Evolutionary conservation across 306 rosid species (phyloP), one percentile per base, ranked within the genome.

Genomic region (Luffa aegyptiaca): DNA sequence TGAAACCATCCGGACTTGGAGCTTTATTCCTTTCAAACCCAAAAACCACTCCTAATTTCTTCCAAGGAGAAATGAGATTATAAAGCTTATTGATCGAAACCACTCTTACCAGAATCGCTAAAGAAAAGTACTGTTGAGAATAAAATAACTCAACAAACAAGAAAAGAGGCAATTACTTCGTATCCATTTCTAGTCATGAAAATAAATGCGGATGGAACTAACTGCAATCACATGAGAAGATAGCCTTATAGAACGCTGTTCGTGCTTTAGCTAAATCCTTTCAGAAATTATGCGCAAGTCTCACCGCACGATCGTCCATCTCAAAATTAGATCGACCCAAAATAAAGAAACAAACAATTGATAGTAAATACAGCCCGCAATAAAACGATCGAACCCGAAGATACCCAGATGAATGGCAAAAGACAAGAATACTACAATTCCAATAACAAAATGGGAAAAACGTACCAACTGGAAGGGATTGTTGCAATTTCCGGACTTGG

Each of bases 401-500:
- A 61, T 20, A n/a, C 36, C 10, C 57, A 41, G 20, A 68, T 9
- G 59, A 71, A 42, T 44, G 35, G 21, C 63, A 70, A 55, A 18
- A 59, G 5, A 69, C 6, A 37, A 80, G 37, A 37, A 48, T 6
- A 37, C 2, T 0, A 20, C 35, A 75, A 68, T 71, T 18, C 6
- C 71, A 62, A 66, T n/a, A 42, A 42, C 21, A 68, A 37, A 39
- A 10, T 13, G 55, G 18, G 13, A 16, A 52, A 36, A 63, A 2
- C 36, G 20, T 90, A 94, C 99, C 99, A 91, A 85, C 76, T 88
- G 84, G 59, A 80, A 87, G 46, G 97, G 90, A 81, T 95, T 92
- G 75, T 83, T 51, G 90, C 99, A 95, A 26, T 86, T 77, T 10
- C 87, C 83, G 31, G 92, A 84, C 79, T 70, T 83, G 75, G 90